phyloP scores from a whole-genome alignment of 495 filamentous ascomycete species.

The Podospora bellae-mahoneyi region DNA sequence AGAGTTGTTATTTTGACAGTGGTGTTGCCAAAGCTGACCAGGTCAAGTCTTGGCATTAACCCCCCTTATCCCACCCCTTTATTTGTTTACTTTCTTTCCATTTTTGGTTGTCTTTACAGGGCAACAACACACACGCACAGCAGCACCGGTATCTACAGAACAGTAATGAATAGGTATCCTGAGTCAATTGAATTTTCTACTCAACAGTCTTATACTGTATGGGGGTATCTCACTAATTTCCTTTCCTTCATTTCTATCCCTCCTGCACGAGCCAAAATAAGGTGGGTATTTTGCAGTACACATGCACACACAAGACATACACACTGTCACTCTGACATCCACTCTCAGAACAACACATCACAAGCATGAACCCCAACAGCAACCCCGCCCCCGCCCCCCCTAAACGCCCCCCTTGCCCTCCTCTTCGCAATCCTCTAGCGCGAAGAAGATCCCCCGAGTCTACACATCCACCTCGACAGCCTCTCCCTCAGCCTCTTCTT shows the following conservation, averaged over 20 bases:
- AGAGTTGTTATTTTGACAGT: too few species aligned
- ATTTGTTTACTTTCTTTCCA: too few species aligned
- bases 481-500: neutral
- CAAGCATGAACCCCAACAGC: neutral
- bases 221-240: neutral
- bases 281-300: neutral
- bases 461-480: neutral
- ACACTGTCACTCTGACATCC: neutral
- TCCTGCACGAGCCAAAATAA: neutral
- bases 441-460: neutral
- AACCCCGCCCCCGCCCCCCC: neutral
- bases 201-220: neutral
- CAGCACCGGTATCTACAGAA: neutral
- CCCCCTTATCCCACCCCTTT: too few species aligned
- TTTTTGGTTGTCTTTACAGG: too few species aligned
- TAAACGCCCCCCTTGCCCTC: neutral
- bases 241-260: neutral
- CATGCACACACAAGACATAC: neutral
- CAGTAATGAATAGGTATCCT: neutral
- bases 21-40: too few species aligned
- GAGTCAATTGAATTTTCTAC: neutral
- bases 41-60: too few species aligned
- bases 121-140: neutral
- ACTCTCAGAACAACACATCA: neutral
- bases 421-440: neutral